Evolutionary conservation across 371 early-diverging fungal species (phyloP), one percentile per base, ranked within the genome.

Genomic region (Coemansia linderi): DNA sequence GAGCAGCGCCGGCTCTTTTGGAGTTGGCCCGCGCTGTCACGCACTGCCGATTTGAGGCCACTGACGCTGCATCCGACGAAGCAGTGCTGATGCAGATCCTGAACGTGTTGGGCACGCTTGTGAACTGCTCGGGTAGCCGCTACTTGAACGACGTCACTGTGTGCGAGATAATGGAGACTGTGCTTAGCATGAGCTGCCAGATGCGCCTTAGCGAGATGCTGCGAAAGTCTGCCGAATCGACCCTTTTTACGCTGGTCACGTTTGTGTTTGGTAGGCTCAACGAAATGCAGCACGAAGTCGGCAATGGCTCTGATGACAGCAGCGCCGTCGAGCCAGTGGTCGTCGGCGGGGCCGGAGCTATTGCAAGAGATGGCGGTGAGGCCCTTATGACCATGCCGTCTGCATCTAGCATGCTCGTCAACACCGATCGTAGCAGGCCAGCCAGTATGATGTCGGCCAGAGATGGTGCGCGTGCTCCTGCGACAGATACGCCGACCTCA

Each of bases 151-250:
- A 98, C 74, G 93, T 92, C 72, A 91, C 92, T 15, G 89, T 97
- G 6, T 98, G 98, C 77, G 95, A 92, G 67, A 94, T 97, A 88
- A 91, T 97, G 81, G 98, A 98, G 81, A 94, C 95, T 4, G 95
- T 92, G 1, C 87, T 97, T 43, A 93, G 94, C 75, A 95, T 98
- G 92, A 92, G 93, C 81, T 97, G 95, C 80, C 96, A 95, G 82
- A 89, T 90, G 80, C 85, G 96, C 54, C 75, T 96, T 33, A 93
- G 91, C 78, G 97, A 83, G 64, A 61, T 69, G 60, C 68, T 83
- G 48, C 64, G 83, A 8, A 72, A 67, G 44, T 59, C 83, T 1
- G 80, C 83, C 52, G 83, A 83, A 59, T 66, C 79, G 9, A 81
- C 81, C n/a, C 63, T 82, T 13, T 66, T 73, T 37, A 69, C 63